Conservation (phyloP, 345 rosid genomes). For the Passiflora organensis region DNA sequence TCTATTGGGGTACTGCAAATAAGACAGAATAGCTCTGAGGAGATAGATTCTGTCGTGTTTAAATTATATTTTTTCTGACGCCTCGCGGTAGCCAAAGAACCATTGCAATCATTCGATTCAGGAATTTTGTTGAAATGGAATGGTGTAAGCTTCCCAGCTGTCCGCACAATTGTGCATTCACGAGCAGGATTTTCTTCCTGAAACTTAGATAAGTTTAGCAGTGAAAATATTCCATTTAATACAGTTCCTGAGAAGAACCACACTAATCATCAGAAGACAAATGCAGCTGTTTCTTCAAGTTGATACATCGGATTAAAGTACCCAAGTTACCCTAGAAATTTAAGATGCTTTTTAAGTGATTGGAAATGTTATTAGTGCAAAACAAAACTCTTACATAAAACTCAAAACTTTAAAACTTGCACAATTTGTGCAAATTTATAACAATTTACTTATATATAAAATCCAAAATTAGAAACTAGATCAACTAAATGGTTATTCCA, state of each 20-base stretch:
- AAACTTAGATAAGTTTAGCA: slow-evolving; percentile 2
- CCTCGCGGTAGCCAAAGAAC: slow-evolving; percentile 74
- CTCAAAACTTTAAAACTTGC: neutral
- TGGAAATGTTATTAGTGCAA: neutral
- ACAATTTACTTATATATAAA: neutral
- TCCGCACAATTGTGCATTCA: slow-evolving; percentile 76
- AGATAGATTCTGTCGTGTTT: slow-evolving; percentile 51
- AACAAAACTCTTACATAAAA: neutral
- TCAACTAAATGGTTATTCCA: neutral
- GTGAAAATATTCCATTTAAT: too few species aligned
- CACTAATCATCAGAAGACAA: too few species aligned
- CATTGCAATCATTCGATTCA: slow-evolving; percentile 52
- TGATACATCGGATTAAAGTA: too few species aligned
- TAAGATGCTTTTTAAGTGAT: neutral
- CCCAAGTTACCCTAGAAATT: neutral
- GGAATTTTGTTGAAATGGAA: slow-evolving; percentile 82
- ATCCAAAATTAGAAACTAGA: neutral
- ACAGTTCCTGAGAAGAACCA: too few species aligned
- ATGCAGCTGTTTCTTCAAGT: too few species aligned
- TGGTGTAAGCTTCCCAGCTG: slow-evolving; percentile 91
- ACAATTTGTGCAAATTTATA: neutral
- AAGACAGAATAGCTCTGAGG: slow-evolving; percentile 73
- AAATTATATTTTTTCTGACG: slow-evolving; percentile 68
- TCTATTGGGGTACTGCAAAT: slow-evolving; percentile 67
- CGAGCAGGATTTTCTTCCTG: slow-evolving; percentile 93